Conservation (phyloP, 1,284 basidiomycete species). For the Pterulicium gracile region DNA sequence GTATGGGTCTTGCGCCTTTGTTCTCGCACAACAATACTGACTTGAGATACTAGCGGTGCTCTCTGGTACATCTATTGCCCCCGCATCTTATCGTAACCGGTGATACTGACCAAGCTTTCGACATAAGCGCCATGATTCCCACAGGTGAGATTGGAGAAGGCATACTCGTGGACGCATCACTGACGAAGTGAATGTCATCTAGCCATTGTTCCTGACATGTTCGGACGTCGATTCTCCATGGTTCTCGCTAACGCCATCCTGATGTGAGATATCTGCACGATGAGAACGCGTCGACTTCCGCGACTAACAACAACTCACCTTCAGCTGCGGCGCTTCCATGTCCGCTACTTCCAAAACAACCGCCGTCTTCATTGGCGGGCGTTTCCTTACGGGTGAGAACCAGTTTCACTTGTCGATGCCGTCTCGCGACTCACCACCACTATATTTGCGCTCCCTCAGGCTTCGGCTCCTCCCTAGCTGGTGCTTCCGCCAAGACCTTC, state of each 20-base stretch:
- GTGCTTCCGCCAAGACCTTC: constrained; percentile 37
- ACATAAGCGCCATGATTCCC: constrained; percentile 30
- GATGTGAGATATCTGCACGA: too few species aligned
- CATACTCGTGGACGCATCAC: too few species aligned
- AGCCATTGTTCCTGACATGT: constrained; percentile 38
- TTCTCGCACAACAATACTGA: too few species aligned
- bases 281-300: too few species aligned
- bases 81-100: constrained; percentile 1
- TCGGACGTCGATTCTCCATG: constrained; percentile 44
- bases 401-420: background rate
- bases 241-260: constrained; percentile 35
- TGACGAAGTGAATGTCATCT: too few species aligned
- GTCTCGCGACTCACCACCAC: background rate
- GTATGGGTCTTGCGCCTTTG: constrained; percentile 20
- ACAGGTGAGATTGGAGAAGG: constrained; percentile 20
- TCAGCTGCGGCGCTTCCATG: constrained; percentile 34
- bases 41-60: constrained; percentile 26
- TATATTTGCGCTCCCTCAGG: constrained; percentile 13
- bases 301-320: too few species aligned
- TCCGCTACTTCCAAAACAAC: constrained; percentile 33
- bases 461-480: constrained; percentile 30
- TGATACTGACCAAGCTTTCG: constrained; percentile 6
- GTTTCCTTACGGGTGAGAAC: constrained; percentile 35
- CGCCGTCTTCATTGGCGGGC: constrained; percentile 36
- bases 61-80: constrained; percentile 20